Evolutionary conservation across 2,329 filamentous ascomycete species (phyloP).

Genomic region (Phyllosticta citribraziliensis): DNA sequence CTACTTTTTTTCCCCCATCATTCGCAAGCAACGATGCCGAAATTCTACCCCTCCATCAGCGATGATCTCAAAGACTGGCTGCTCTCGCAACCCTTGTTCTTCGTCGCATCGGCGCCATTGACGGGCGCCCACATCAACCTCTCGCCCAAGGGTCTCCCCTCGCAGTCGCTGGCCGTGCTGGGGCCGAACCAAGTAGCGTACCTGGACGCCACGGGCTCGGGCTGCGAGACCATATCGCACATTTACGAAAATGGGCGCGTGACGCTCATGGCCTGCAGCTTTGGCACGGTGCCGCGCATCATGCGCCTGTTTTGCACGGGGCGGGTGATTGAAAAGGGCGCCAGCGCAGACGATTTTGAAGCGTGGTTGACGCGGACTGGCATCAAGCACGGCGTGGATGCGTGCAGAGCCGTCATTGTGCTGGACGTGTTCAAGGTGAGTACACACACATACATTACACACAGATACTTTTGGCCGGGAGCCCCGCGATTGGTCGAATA

Average conservation of each 20-base stretch:
- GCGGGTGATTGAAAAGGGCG: conserved; percentile 50
- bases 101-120: conserved; percentile 61
- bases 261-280: conserved; percentile 65
- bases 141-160: conserved; percentile 62
- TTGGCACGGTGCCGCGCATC: conserved; percentile 50
- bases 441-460: neutral
- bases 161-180: conserved; percentile 53
- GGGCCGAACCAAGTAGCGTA: conserved; percentile 54
- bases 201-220: conserved; percentile 64
- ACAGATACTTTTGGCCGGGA: neutral
- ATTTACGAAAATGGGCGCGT: conserved; percentile 67
- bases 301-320: conserved; percentile 54
- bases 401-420: conserved; percentile 46
- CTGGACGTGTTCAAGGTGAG: conserved; percentile 50
- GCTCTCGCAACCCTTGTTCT: conserved; percentile 61
- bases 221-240: conserved; percentile 66
- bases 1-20: too few relatives aligned
- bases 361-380: conserved; percentile 34
- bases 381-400: conserved; percentile 33
- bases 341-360: conserved; percentile 25
- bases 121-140: conserved; percentile 63
- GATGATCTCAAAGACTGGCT: conserved; percentile 53
- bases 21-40: conserved; percentile 38
- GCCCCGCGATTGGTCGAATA: neutral
- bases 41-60: conserved; percentile 48